phyloP scores from a whole-genome alignment of 208 protist genomes.

The Crithidia acanthocephali region DNA sequence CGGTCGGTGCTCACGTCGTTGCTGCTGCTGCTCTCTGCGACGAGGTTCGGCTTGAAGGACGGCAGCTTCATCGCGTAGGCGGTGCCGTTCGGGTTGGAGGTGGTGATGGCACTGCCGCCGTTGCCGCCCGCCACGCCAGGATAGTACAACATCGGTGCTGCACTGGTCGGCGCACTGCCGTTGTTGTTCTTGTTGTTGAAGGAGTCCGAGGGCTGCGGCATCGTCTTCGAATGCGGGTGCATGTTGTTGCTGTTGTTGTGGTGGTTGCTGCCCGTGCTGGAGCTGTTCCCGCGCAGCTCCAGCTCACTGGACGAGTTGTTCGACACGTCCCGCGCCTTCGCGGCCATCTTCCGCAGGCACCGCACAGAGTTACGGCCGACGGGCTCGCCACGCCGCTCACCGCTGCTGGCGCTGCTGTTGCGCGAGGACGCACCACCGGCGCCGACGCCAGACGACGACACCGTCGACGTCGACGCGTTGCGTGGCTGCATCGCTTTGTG shows the following conservation, averaged over 20 bases:
- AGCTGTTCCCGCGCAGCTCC: neutral
- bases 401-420: conserved; percentile 29
- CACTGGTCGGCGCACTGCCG: neutral
- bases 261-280: neutral
- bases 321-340: conserved; percentile 28
- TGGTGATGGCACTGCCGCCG: neutral
- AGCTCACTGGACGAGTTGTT: conserved; percentile 27
- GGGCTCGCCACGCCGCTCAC: neutral
- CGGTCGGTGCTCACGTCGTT: conserved; percentile 27
- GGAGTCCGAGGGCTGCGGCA: neutral
- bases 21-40: conserved; percentile 23
- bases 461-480: conserved; percentile 16
- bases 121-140: neutral
- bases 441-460: neutral
- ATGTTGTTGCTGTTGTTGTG: neutral
- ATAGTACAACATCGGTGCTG: neutral
- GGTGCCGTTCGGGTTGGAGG: conserved; percentile 5
- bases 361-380: conserved; percentile 28
- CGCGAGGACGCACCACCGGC: conserved; percentile 22
- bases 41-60: conserved; percentile 10
- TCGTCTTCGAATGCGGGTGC: conserved; percentile 9
- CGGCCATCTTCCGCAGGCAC: conserved; percentile 24
- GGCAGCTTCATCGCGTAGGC: conserved; percentile 16
- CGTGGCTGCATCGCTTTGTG: conserved; percentile 9
- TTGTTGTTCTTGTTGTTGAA: neutral